Evolutionary conservation across 495 filamentous ascomycete genomes (phyloP).

Genomic region (Friedmanniomyces simplex): DNA sequence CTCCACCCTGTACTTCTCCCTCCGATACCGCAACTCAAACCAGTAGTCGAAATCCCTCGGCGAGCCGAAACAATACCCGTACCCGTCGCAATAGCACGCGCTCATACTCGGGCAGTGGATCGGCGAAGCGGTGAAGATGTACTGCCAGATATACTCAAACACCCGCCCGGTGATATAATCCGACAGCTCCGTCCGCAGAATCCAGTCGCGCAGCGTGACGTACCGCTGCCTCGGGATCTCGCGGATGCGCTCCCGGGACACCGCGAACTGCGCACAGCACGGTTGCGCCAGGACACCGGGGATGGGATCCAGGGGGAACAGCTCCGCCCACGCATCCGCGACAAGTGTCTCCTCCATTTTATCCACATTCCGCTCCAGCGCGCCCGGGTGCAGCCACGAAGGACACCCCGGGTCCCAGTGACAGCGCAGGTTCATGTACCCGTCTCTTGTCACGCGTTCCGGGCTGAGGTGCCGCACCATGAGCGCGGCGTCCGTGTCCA

Average conservation of each 20-base stretch:
- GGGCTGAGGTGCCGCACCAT: slow-evolving; percentile 37
- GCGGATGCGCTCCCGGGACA: slow-evolving; percentile 33
- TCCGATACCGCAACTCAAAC: slow-evolving; percentile 33
- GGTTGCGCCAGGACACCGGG: slow-evolving; percentile 42
- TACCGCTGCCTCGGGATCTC: slow-evolving; percentile 50
- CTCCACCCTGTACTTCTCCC: slow-evolving; percentile 37
- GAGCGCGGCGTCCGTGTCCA: slow-evolving; percentile 34
- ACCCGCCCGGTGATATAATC: slow-evolving; percentile 62
- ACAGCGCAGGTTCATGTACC: slow-evolving; percentile 45
- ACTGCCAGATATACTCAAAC: slow-evolving; percentile 70
- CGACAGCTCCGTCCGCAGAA: slow-evolving; percentile 49
- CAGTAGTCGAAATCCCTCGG: slow-evolving; percentile 43
- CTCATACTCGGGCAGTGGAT: slow-evolving; percentile 54
- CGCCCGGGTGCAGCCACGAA: slow-evolving; percentile 48
- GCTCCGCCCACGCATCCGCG: slow-evolving; percentile 27
- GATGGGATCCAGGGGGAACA: slow-evolving; percentile 41
- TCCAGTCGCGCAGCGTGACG: slow-evolving; percentile 57
- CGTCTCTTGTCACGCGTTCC: slow-evolving; percentile 33
- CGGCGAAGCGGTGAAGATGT: slow-evolving; percentile 48
- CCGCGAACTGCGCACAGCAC: slow-evolving; percentile 58
- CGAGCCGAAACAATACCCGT: slow-evolving; percentile 65
- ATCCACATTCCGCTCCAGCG: slow-evolving; percentile 31
- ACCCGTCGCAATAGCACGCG: slow-evolving; percentile 68
- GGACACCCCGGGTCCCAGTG: slow-evolving; percentile 44
- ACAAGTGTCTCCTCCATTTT: slow-evolving; percentile 56